phyloP scores from a whole-genome alignment of 2,329 filamentous ascomycete genomes.

The Cladosporium oxysporum region DNA sequence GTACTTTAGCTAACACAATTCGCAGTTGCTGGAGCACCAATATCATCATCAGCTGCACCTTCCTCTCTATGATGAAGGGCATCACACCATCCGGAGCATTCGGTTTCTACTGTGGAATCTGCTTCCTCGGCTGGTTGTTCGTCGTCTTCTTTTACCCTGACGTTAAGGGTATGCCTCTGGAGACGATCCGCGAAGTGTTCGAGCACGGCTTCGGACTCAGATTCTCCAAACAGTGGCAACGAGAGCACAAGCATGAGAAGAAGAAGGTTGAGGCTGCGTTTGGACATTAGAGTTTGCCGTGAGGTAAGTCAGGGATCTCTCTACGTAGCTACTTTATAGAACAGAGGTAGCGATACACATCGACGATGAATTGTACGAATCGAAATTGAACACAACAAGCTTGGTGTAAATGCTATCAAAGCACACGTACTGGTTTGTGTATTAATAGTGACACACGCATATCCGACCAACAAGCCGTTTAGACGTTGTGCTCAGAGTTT shows the following conservation, averaged over 20 bases:
- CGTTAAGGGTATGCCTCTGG: slow-evolving; percentile 57
- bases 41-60: slow-evolving; percentile 54
- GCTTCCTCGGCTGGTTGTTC: slow-evolving; percentile 49
- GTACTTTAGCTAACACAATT: neutral
- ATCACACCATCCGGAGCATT: slow-evolving; percentile 54
- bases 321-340: neutral
- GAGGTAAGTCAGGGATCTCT: neutral
- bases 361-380: neutral
- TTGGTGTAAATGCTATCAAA: neutral
- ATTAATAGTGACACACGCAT: neutral
- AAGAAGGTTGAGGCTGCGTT: slow-evolving; percentile 28
- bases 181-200: slow-evolving; percentile 56
- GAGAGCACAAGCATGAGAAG: slow-evolving; percentile 38
- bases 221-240: slow-evolving; percentile 40
- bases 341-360: neutral
- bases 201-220: slow-evolving; percentile 50
- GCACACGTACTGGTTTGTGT: neutral
- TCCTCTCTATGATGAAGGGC: slow-evolving; percentile 53
- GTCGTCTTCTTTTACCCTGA: slow-evolving; percentile 56
- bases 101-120: slow-evolving; percentile 55
- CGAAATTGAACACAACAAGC: neutral
- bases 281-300: slow-evolving; percentile 25
- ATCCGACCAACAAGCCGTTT: neutral
- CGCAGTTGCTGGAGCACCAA: slow-evolving; percentile 39
- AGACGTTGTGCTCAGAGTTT: neutral